Conservation (phyloP, 1,284 basidiomycete species). For the Amylostereum areolatum region DNA sequence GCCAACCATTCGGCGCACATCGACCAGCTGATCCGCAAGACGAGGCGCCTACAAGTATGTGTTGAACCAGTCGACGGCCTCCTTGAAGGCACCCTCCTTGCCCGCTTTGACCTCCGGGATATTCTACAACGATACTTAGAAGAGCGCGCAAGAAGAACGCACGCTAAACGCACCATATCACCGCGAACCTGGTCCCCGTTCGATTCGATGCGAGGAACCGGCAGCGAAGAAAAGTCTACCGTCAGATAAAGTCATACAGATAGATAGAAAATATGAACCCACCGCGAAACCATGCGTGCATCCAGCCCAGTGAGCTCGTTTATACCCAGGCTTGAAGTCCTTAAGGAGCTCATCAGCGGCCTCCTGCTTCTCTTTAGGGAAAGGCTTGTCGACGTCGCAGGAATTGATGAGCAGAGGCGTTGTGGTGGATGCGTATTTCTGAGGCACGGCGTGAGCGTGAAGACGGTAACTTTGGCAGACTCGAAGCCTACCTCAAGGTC, state of each 20-base stretch:
- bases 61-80: constrained; percentile 21
- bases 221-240: constrained; percentile 65
- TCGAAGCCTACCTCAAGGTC: neutral
- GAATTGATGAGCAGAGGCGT: neutral
- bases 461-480: neutral
- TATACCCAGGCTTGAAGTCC: neutral
- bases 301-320: neutral
- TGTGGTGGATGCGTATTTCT: neutral
- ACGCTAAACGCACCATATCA: no score
- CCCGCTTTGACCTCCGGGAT: constrained; percentile 25
- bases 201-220: constrained; percentile 50
- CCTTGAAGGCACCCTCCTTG: constrained; percentile 26
- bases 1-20: no score
- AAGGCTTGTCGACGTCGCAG: neutral
- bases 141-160: no score
- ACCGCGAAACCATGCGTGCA: constrained; percentile 1
- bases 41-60: constrained; percentile 21
- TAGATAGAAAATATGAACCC: neutral
- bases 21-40: no score
- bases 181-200: no score
- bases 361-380: neutral
- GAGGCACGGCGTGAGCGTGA: neutral
- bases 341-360: neutral
- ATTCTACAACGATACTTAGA: constrained; percentile 17
- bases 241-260: constrained; percentile 22